These are phyloP conservation scores for Fusarium guadeloupense DNA, from an alignment of 2,329 filamentous ascomycete species.

Conservation along the genomic window DNA sequence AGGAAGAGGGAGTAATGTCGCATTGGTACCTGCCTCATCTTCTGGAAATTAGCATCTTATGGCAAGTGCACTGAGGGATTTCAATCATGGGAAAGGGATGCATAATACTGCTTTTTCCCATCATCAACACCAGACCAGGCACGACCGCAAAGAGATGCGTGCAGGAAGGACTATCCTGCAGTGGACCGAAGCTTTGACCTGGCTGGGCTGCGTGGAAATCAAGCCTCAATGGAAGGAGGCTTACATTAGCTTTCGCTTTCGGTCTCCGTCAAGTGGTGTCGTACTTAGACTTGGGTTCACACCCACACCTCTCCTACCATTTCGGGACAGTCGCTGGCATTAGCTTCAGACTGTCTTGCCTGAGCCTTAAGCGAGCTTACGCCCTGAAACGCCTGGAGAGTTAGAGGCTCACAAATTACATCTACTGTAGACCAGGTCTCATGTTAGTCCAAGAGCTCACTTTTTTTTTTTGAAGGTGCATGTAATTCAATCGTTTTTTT, in stretches of 20 bases:
- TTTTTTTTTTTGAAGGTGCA: too few species aligned
- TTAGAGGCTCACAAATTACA: slow-evolving; percentile 1
- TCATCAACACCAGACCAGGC: slow-evolving; percentile 5
- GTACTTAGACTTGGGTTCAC: too few species aligned
- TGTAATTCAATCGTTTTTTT: background rate
- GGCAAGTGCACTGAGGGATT: slow-evolving; percentile 9
- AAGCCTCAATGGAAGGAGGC: background rate
- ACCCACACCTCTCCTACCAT: slow-evolving; percentile 12
- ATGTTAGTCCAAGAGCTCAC: too few species aligned
- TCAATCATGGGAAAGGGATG: slow-evolving; percentile 34
- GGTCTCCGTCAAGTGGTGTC: too few species aligned
- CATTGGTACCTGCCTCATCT: background rate
- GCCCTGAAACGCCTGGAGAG: slow-evolving; percentile 23
- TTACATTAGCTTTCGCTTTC: background rate
- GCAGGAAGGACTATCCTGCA: slow-evolving; percentile 25
- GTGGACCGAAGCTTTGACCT: background rate
- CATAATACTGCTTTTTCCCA: slow-evolving; percentile 33
- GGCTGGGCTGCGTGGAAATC: background rate
- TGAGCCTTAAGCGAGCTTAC: slow-evolving; percentile 29
- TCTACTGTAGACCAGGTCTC: too few species aligned
- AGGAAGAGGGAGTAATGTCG: too few species aligned
- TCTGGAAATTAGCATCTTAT: background rate
- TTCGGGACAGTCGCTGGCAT: slow-evolving; percentile 14
- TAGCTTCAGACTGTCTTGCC: slow-evolving; percentile 14
- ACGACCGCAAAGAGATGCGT: slow-evolving; percentile 28